phyloP scores from a whole-genome alignment of 2,329 filamentous ascomycete genomes.

The Didymella pomorum region DNA sequence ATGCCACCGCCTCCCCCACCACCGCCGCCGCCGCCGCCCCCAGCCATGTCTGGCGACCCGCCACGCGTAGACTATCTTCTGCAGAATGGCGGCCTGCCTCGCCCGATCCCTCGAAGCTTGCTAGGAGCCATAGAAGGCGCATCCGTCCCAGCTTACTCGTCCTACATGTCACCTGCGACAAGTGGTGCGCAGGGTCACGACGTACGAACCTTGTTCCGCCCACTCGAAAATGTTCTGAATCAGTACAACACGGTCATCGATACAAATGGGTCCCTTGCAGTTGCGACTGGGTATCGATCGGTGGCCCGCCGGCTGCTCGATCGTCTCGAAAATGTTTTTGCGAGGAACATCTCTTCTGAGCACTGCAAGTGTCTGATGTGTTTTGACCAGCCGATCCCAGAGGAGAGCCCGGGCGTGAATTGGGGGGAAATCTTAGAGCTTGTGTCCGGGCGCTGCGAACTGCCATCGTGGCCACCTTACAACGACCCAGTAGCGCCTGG shows the following conservation, averaged over 20 bases:
- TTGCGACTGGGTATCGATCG: constrained; percentile 93
- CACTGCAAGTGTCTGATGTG: constrained; percentile 90
- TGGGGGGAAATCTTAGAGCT: constrained; percentile 97
- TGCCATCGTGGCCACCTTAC: constrained; percentile 90
- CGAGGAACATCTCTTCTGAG: constrained; percentile 85
- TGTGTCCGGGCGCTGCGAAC: constrained; percentile 84
- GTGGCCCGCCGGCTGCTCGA: constrained; percentile 91
- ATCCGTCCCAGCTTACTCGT: constrained; percentile 67
- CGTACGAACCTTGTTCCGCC: constrained; percentile 78
- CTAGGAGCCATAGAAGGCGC: constrained; percentile 68
- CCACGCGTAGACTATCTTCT: constrained; percentile 92
- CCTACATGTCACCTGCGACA: constrained; percentile 62
- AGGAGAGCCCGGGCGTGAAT: constrained; percentile 72
- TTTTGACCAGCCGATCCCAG: constrained; percentile 55
- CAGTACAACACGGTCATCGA: constrained; percentile 84
- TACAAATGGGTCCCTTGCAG: constrained; percentile 88
- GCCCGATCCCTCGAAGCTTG: constrained; percentile 76
- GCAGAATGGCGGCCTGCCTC: constrained; percentile 82
- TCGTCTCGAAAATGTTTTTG: constrained; percentile 92
- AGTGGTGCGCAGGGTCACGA: constrained; percentile 58
- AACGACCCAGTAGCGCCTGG: constrained; percentile 62
- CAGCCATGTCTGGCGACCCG: constrained; percentile 69
- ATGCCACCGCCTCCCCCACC: constrained; percentile 46
- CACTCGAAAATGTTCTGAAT: constrained; percentile 82
- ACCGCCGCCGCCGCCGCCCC: constrained; percentile 73